Evolutionary conservation across 2,329 filamentous ascomycete species (phyloP).

Genomic region (Raffaelea arxii): DNA sequence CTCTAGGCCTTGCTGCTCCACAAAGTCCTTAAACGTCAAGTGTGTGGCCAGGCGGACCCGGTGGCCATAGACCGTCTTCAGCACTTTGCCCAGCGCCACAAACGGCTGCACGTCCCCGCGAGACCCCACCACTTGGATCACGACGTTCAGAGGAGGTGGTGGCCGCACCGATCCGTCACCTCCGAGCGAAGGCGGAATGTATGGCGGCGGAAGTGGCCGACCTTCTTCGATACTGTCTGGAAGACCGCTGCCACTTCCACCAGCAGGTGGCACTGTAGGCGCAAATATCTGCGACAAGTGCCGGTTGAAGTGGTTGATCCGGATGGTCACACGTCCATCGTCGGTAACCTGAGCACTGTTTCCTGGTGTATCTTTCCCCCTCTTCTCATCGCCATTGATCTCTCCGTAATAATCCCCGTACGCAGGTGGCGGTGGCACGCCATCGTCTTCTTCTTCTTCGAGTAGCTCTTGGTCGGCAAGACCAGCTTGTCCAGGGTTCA

Average conservation of each 20-base stretch:
- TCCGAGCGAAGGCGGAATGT: slow-evolving; percentile 62
- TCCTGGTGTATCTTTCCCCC: neutral
- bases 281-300: slow-evolving; percentile 8
- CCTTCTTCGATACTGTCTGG: neutral
- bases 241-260: too few relatives aligned
- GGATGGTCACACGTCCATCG: slow-evolving; percentile 9
- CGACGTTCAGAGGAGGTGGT: slow-evolving; percentile 55
- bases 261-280: too few relatives aligned
- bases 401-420: neutral
- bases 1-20: slow-evolving; percentile 61
- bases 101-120: slow-evolving; percentile 71
- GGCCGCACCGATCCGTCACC: slow-evolving; percentile 48
- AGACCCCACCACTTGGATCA: slow-evolving; percentile 67
- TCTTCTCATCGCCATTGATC: too few relatives aligned
- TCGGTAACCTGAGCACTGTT: neutral
- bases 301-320: slow-evolving; percentile 10
- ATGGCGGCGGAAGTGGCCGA: slow-evolving; percentile 46
- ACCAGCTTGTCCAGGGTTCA: neutral
- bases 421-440: neutral
- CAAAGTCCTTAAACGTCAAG: slow-evolving; percentile 55
- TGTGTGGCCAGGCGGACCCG: slow-evolving; percentile 68
- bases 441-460: neutral
- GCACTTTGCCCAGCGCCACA: slow-evolving; percentile 54
- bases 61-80: slow-evolving; percentile 58
- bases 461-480: neutral